phyloP scores from a whole-genome alignment of 2,329 filamentous ascomycete species.

The Colletotrichum sansevieriae region DNA sequence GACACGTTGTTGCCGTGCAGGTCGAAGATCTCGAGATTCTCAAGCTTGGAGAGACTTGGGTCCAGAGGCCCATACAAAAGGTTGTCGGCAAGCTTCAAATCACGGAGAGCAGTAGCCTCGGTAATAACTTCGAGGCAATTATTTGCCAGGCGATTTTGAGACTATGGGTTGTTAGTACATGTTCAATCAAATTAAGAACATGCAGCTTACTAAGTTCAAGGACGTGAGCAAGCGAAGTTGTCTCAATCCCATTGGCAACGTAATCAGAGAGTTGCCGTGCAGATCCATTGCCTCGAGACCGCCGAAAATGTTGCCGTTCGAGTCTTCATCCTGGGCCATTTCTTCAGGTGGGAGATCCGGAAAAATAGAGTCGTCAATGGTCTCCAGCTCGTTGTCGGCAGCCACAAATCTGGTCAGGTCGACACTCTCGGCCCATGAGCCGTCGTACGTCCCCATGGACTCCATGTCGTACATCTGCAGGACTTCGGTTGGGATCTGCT shows the following conservation, averaged over 20 bases:
- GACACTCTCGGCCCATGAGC: conserved; percentile 91
- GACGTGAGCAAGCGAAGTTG: conserved; percentile 80
- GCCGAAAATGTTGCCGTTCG: conserved; percentile 81
- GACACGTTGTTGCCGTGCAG: conserved; percentile 84
- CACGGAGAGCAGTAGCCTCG: conserved; percentile 78
- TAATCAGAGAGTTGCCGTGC: conserved; percentile 83
- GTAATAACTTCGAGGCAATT: conserved; percentile 78
- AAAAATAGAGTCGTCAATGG: conserved; percentile 80
- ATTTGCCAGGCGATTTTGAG: conserved; percentile 84
- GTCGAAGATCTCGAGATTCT: conserved; percentile 83
- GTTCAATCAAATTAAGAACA: background rate
- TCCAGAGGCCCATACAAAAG: conserved; percentile 77
- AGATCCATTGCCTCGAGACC: conserved; percentile 85
- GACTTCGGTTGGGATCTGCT: conserved; percentile 84
- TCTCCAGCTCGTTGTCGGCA: conserved; percentile 89
- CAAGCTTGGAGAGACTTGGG: conserved; percentile 71
- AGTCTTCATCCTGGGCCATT: conserved; percentile 74
- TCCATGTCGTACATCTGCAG: conserved; percentile 91
- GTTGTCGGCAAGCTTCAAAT: conserved; percentile 87
- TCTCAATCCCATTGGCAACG: conserved; percentile 81
- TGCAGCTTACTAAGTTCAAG: conserved; percentile 78
- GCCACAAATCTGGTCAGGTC: conserved; percentile 87
- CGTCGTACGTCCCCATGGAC: conserved; percentile 70
- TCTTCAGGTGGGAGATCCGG: conserved; percentile 75
- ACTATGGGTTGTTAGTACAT: conserved; percentile 59